A percentile compares a stretch with the other conserved stretches of the same genome.
Evolutionary conservation across 257 asterid species (phyloP).

Genomic region (Capsicum rhomboideum): DNA sequence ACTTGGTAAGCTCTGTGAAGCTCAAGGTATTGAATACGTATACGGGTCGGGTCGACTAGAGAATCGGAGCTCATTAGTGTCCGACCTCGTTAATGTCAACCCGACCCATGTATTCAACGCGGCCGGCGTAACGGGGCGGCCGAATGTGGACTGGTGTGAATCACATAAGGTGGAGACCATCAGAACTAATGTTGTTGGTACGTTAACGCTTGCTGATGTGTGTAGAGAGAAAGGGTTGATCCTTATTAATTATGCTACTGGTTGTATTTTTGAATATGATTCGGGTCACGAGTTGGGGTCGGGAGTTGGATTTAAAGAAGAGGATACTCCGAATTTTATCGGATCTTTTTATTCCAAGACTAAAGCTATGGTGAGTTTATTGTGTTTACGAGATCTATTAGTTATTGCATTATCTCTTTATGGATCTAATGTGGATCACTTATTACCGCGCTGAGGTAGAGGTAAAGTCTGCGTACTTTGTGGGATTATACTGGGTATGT

Average conservation of each 20-base stretch:
- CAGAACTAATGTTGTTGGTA: conserved; percentile 71
- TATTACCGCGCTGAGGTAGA: too few species aligned
- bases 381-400: background rate
- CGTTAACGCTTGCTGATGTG: conserved; percentile 75
- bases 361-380: conserved; percentile 61
- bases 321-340: conserved; percentile 68
- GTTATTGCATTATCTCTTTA: background rate
- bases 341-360: conserved; percentile 93
- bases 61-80: conserved; percentile 40
- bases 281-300: conserved; percentile 53
- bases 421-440: too few species aligned
- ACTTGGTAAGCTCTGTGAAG: conserved; percentile 75
- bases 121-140: conserved; percentile 84
- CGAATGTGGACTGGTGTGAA: conserved; percentile 94
- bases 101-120: conserved; percentile 90
- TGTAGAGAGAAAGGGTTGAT: conserved; percentile 59
- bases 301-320: conserved; percentile 80
- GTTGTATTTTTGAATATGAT: conserved; percentile 79
- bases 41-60: conserved; percentile 81
- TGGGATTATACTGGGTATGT: too few species aligned
- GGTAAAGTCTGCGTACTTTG: too few species aligned
- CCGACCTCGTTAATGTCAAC: conserved; percentile 36
- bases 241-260: conserved; percentile 72
- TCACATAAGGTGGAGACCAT: conserved; percentile 83
- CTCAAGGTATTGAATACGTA: conserved; percentile 38